Percentiles rank a stretch among this genome's conserved stretches.
Conservation (phyloP, 2,329 filamentous ascomycete genomes). For the Aphanoascus verrucosus region DNA sequence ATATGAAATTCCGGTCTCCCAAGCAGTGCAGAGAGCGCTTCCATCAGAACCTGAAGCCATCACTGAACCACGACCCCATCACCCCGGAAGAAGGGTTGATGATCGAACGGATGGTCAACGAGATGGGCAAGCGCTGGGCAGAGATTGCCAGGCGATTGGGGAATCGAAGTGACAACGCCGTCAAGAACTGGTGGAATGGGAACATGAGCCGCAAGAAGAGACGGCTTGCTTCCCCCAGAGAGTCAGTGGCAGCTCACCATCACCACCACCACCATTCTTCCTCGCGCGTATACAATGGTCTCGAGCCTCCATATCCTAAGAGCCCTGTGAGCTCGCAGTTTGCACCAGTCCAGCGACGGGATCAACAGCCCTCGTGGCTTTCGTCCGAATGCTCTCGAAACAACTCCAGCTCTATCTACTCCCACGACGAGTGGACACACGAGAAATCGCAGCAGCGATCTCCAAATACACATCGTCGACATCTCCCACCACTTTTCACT, state of each 20-base stretch:
- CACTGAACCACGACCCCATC: slow-evolving; percentile 63
- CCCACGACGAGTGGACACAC: background rate
- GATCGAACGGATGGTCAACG: slow-evolving; percentile 66
- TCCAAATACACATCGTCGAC: background rate
- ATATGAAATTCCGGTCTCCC: slow-evolving; percentile 66
- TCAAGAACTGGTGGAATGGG: slow-evolving; percentile 98
- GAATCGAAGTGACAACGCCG: slow-evolving; percentile 84
- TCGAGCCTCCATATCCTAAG: slow-evolving; percentile 22
- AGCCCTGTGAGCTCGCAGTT: slow-evolving; percentile 1
- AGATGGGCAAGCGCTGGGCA: slow-evolving; percentile 82
- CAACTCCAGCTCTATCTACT: background rate
- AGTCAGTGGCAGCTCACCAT: background rate
- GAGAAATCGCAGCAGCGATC: background rate
- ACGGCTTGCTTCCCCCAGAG: slow-evolving; percentile 18
- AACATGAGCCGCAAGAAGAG: slow-evolving; percentile 70
- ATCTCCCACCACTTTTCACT: slow-evolving; percentile 8
- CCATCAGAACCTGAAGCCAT: slow-evolving; percentile 81
- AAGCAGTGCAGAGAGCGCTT: slow-evolving; percentile 94
- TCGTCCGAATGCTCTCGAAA: background rate
- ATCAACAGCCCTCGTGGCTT: background rate
- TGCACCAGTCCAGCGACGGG: background rate
- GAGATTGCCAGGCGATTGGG: slow-evolving; percentile 75
- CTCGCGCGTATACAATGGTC: slow-evolving; percentile 28
- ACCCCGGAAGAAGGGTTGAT: slow-evolving; percentile 56
- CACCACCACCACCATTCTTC: slow-evolving; percentile 1